phyloP scores from a whole-genome alignment of 129 eudicot genomes.

The Centella asiatica region DNA sequence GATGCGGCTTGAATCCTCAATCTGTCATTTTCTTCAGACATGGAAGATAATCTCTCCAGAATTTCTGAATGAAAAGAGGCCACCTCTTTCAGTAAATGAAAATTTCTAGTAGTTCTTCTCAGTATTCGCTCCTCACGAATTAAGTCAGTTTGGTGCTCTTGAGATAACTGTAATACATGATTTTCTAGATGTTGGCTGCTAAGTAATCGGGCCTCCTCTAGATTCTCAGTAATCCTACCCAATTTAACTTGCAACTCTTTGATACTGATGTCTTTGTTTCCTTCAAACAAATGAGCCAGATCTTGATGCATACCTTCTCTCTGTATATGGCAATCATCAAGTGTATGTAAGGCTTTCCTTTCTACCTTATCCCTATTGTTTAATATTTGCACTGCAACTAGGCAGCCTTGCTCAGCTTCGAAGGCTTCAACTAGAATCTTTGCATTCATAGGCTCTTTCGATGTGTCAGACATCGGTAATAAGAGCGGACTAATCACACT shows the following conservation, averaged over 20 bases:
- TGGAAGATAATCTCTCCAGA: slow-evolving; percentile 29
- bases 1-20: slow-evolving; percentile 33
- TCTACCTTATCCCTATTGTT: slow-evolving; percentile 26
- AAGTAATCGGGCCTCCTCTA: slow-evolving; percentile 38
- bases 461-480: slow-evolving; percentile 7
- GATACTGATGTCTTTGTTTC: slow-evolving; percentile 18
- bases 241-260: slow-evolving; percentile 38
- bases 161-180: slow-evolving; percentile 16
- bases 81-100: slow-evolving; percentile 61
- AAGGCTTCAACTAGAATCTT: slow-evolving; percentile 39
- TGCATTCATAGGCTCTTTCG: slow-evolving; percentile 35
- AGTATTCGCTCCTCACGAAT: slow-evolving; percentile 39
- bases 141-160: slow-evolving; percentile 32
- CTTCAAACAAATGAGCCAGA: slow-evolving; percentile 5
- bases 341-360: slow-evolving; percentile 7
- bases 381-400: slow-evolving; percentile 44
- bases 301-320: slow-evolving; percentile 9
- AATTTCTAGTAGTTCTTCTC: slow-evolving; percentile 49
- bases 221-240: slow-evolving; percentile 49
- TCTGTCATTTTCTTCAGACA: slow-evolving; percentile 52
- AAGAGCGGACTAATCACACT: slow-evolving; percentile 8
- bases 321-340: slow-evolving; percentile 18
- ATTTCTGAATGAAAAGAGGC: slow-evolving; percentile 49
- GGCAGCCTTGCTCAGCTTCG: slow-evolving; percentile 38
- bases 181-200: slow-evolving; percentile 25